Evolutionary conservation across 2,329 filamentous ascomycete species (phyloP), one percentile per base, ranked within the genome.

Genomic region (Drechslerella dactyloides): DNA sequence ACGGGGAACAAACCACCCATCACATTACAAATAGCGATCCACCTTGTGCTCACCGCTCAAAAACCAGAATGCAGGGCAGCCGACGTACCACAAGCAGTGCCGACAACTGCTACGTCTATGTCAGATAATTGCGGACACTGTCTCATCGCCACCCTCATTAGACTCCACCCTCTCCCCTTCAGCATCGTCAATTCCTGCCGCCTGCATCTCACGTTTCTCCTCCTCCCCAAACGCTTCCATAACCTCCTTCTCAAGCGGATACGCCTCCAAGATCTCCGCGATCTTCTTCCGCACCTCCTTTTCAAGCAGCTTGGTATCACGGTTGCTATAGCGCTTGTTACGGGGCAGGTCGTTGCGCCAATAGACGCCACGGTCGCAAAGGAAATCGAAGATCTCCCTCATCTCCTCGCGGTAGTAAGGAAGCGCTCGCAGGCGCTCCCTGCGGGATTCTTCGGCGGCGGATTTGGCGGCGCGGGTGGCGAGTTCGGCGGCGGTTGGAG

Each of bases 321-420:
- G 58, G 17, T 69, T 62, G 23, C 65, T 69, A 13, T 58, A 69
- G 13, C 17, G 57, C 30, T 69, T 69, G 35, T 69, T 62, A 8
- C 40, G 56, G 10, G 65, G 65, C 2, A 69, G 65, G 24, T 69
- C 65, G 44, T 58, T 62, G 10, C 42, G 50, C 65, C 65, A 69
- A 37, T 69, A 69, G 8, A 69, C 58, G 8, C 42, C 33, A 13
- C 65, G 58, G 30, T 69, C 58, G 17, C 65, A 69, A 1, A 69
- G 53, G 19, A 27, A 69, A 13, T 69, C 65, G 19, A 69, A 69
- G 11, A 69, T 69, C 21, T 69, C 65, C 30, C 62, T 69, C 58
- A 69, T 69, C 50, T 69, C 65, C 40, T 69, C 65, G 13, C 50
- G 60, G 40, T 69, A 69, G 44, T 62, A 69, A 1, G 64, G 57